Percentiles rank a stretch among this genome's conserved stretches.
Conservation (phyloP, 768 basidiomycete species). For the Hygrocybe coccinea region DNA sequence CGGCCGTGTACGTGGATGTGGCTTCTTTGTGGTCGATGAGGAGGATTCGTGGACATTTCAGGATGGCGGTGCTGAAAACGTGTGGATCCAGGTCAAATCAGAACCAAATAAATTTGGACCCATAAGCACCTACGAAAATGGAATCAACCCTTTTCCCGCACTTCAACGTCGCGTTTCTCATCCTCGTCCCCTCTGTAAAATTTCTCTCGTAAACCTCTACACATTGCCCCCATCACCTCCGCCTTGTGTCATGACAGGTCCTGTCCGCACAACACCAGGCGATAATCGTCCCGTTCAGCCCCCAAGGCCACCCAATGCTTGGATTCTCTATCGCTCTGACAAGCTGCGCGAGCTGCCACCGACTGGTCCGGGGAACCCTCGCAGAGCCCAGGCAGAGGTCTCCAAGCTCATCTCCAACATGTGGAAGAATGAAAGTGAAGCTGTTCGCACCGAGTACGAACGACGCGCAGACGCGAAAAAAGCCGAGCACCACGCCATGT, state of each 20-base stretch:
- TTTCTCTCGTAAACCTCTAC: neutral
- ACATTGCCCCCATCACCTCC: conserved; percentile 1
- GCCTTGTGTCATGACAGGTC: conserved; percentile 15
- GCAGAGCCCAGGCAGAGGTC: conserved; percentile 54
- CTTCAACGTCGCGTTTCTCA: conserved; percentile 6
- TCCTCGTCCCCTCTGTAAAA: neutral
- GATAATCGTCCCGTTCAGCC: conserved; percentile 26
- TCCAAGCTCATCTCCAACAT: conserved; percentile 57
- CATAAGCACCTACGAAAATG: conserved; percentile 7
- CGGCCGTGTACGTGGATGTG: neutral
- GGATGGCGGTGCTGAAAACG: neutral
- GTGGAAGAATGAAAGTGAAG: conserved; percentile 56
- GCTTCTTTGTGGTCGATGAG: too few relatives aligned
- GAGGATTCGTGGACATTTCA: too few relatives aligned
- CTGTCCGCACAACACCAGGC: conserved; percentile 16
- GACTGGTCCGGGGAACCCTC: conserved; percentile 27
- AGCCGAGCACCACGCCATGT: conserved; percentile 44
- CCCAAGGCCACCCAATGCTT: conserved; percentile 74
- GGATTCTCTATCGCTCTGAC: conserved; percentile 75
- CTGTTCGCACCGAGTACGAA: conserved; percentile 49
- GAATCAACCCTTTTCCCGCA: conserved; percentile 4
- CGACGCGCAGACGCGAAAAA: conserved; percentile 50
- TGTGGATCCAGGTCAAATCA: conserved; percentile 5
- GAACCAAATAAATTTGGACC: conserved; percentile 11
- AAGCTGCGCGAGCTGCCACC: conserved; percentile 44